Conservation (phyloP, 768 basidiomycete genomes). For the Tricholomella constricta region DNA sequence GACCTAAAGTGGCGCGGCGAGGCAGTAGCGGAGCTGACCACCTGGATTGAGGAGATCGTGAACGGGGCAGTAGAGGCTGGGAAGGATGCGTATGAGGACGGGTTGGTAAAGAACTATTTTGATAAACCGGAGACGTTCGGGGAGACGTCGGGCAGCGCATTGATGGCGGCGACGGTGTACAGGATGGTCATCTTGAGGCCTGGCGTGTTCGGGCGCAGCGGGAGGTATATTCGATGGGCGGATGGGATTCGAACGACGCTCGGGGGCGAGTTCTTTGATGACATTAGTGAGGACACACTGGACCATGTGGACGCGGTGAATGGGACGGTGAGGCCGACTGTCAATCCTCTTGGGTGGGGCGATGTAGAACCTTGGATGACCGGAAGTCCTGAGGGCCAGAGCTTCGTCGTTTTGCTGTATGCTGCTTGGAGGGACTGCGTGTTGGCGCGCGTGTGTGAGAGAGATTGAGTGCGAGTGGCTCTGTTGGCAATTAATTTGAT, state of each 20-base stretch:
- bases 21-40: constrained; percentile 15
- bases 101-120: constrained; percentile 21
- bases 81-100: constrained; percentile 8
- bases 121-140: constrained; percentile 21
- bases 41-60: constrained; percentile 28
- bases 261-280: constrained; percentile 17
- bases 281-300: constrained; percentile 10
- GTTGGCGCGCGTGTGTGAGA: not conserved
- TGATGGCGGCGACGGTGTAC: constrained; percentile 25
- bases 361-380: constrained; percentile 32
- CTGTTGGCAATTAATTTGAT: no score
- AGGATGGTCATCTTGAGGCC: constrained; percentile 38
- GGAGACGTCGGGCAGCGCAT: constrained; percentile 23
- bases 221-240: constrained; percentile 37
- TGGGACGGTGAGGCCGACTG: constrained; percentile 36
- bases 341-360: constrained; percentile 38
- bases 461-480: no score
- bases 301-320: constrained; percentile 28
- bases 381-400: constrained; percentile 42
- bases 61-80: constrained; percentile 21
- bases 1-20: constrained; percentile 12
- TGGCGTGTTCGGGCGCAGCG: constrained; percentile 20
- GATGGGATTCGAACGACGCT: constrained; percentile 31
- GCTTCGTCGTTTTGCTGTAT: constrained; percentile 39
- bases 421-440: constrained; percentile 43